Percentiles rank a stretch among this genome's conserved stretches.
phyloP scores from a whole-genome alignment of 164 flowering plant genomes.

The Kingdonia uniflora region DNA sequence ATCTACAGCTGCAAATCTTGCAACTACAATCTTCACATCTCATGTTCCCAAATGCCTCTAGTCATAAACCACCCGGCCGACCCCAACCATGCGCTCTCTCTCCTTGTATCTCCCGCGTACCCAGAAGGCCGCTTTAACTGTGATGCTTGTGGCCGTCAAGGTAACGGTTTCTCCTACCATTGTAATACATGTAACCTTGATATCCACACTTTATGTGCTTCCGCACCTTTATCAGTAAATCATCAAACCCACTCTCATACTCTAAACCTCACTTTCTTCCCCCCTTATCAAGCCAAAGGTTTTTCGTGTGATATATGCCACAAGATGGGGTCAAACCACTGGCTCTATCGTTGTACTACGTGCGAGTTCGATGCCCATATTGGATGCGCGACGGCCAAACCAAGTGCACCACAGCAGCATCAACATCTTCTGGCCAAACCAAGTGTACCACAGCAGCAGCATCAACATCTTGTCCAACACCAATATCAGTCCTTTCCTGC shows the following conservation, averaged over 20 bases:
- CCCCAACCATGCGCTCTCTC: conserved; percentile 15
- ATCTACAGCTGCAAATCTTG: conserved; percentile 17
- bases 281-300: conserved; percentile 13
- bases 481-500: conserved; percentile 11
- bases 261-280: conserved; percentile 15
- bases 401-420: background rate
- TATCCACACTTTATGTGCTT: conserved; percentile 18
- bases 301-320: conserved; percentile 24
- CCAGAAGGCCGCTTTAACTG: conserved; percentile 20
- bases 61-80: conserved; percentile 20
- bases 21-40: conserved; percentile 20
- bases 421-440: background rate
- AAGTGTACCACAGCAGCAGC: background rate
- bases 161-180: conserved; percentile 22
- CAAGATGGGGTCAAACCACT: conserved; percentile 15
- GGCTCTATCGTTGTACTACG: conserved; percentile 21
- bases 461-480: conserved; percentile 2
- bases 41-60: conserved; percentile 17
- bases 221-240: conserved; percentile 12
- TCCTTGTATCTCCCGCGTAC: conserved; percentile 17
- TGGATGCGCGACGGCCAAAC: conserved; percentile 10
- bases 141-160: conserved; percentile 17
- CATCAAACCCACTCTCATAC: conserved; percentile 18
- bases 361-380: conserved; percentile 27
- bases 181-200: conserved; percentile 18